Evolutionary conservation across 2,329 filamentous ascomycete species (phyloP), one percentile per base, ranked within the genome.

Genomic region (Diaporthe helianthi): DNA sequence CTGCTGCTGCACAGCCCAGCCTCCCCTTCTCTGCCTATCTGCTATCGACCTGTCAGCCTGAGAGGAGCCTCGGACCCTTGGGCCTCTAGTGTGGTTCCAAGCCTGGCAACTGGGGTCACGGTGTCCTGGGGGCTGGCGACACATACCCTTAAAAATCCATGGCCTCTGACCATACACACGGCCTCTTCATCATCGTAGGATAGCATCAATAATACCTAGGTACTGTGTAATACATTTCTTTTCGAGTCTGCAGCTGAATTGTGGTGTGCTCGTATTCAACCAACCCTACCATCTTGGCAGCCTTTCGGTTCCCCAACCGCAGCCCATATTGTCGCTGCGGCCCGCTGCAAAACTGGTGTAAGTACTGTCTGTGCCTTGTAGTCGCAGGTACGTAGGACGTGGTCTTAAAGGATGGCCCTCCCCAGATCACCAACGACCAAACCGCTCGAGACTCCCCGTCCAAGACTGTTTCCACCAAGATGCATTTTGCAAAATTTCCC

Each of bases 61-160:
- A 17, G 19, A 19, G 47, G 47, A 31, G 22, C 49, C 61, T 46
- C 44, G 44, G 44, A 47, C 44, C 44, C 44, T 22, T 47, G 44
- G 44, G 44, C 41, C 41, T n/a, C n/a, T n/a, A n/a, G n/a, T 46
- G 41, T 24, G 63, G 36, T 58, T 10, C 36, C 54, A 17, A 15
- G 7, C 52, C 55, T 33, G 26, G n/a, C n/a, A n/a, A n/a, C n/a
- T n/a, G 36, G 58, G 55, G 41, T 47, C 26, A 13, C 12, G 19
- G 38, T 33, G 24, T 33, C 38, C 44, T 33, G 64, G 53, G 54
- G 46, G 64, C 64, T 54, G 64, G 54, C 15, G 63, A 67, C 63
- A 41, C 36, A 67, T 67, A 41, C 36, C 64, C 64, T 61, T 53
- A n/a, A n/a, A 53, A 15, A 53, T 33, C n/a, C 38, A 60, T 51